Evolutionary conservation across 345 rosid species (phyloP), one percentile per base, ranked within the genome.

Genomic region (Kandelia obovata): DNA sequence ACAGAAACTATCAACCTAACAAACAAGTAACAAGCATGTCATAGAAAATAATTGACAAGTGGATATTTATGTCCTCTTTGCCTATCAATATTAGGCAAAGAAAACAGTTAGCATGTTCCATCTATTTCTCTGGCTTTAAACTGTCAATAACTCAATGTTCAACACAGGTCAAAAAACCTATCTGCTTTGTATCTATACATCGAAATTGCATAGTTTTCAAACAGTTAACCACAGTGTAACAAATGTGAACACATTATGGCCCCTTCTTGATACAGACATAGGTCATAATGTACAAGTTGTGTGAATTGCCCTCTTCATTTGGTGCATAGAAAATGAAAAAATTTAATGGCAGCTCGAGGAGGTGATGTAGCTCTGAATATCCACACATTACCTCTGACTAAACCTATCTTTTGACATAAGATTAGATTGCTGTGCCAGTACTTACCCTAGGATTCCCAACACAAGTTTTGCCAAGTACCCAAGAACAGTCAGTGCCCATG

Each of bases 401-500:
- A 56, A 56, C 26, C 28, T 56, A 56, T 13, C 28, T n/a, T 56
- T 56, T 25, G 4, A 21, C 11, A 25, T 27, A 56, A 56, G 30
- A 25, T 56, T 56, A 25, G 59, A 25, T 25, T 4, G 31, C 16
- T 25, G 59, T 11, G 7, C 53, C 59, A 69, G 72, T 64, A 79
- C 90, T 82, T 80, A 96, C 99, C 99, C 98, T 64, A 96, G n/a
- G 70, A 86, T 61, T 74, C 99, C 99, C 78, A 96, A 75, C 53
- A 96, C 85, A 55, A 96, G 82, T 80, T 96, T 96, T 63, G 96
- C 96, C 85, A 96, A 78, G 82, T 96, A 96, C n/a, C 95, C 99
- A 65, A 96, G 96, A 59, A 96, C 90, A 68, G 99, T 96, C 78
- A 96, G 68, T 52, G 99, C 99, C 99, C 99, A 96, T 19, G 97